Conservation (phyloP, 2,329 filamentous ascomycete genomes). For the Mollisiaceae sp. region DNA sequence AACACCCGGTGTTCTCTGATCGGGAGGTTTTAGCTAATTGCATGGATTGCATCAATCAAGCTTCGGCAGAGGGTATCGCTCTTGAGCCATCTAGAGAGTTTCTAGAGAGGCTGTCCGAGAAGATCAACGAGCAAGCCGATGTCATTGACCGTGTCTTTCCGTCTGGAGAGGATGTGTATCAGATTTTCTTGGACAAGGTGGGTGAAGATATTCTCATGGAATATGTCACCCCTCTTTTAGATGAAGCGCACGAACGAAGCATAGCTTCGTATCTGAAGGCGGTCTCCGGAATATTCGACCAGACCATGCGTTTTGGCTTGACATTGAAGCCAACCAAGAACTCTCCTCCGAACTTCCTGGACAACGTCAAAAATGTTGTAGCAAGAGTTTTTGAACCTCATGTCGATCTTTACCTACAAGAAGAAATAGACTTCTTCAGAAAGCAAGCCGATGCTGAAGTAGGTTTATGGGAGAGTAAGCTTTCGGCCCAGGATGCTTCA, state of each 20-base stretch:
- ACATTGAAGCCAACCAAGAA: slow-evolving; percentile 71
- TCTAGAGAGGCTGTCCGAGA: slow-evolving; percentile 74
- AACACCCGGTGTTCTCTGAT: slow-evolving; percentile 82
- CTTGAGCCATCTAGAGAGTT: slow-evolving; percentile 82
- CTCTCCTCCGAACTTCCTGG: slow-evolving; percentile 63
- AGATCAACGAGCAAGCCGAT: slow-evolving; percentile 80
- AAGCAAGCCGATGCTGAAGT: slow-evolving; percentile 78
- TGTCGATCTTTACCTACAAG: slow-evolving; percentile 89
- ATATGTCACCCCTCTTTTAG: slow-evolving; percentile 83
- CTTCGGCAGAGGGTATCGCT: slow-evolving; percentile 68
- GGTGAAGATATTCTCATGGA: slow-evolving; percentile 83
- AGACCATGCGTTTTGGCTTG: slow-evolving; percentile 77
- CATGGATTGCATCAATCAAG: slow-evolving; percentile 79
- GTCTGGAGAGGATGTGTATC: slow-evolving; percentile 72
- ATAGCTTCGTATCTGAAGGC: slow-evolving; percentile 82
- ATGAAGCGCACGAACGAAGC: slow-evolving; percentile 80
- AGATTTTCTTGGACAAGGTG: slow-evolving; percentile 80
- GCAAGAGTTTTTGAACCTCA: slow-evolving; percentile 85
- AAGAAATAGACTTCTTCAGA: slow-evolving; percentile 88
- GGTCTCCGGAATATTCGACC: slow-evolving; percentile 86
- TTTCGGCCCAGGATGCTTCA: slow-evolving; percentile 87
- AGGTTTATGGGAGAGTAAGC: slow-evolving; percentile 84
- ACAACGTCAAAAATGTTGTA: slow-evolving; percentile 70
- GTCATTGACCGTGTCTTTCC: slow-evolving; percentile 84
- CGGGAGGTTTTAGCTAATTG: slow-evolving; percentile 74